Conservation (phyloP, 2,329 filamentous ascomycete genomes). For the Ophiostoma himal-ulmi region DNA sequence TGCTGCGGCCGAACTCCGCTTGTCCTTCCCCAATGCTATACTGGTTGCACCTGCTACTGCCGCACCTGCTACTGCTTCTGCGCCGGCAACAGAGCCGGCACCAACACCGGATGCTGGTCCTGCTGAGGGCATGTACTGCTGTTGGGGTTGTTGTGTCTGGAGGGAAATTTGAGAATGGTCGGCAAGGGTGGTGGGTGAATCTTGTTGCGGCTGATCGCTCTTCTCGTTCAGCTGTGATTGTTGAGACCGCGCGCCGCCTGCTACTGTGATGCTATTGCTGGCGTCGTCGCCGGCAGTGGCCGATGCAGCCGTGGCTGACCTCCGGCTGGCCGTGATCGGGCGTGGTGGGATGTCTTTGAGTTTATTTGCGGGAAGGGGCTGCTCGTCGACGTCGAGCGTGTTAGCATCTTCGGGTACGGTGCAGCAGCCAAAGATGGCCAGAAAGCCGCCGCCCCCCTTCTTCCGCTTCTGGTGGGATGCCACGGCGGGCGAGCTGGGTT, state of each 20-base stretch:
- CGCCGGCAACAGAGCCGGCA: background rate
- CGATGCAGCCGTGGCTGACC: slow-evolving; percentile 41
- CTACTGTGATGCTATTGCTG: slow-evolving; percentile 42
- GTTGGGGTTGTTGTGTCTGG: slow-evolving; percentile 22
- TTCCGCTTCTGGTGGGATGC: slow-evolving; percentile 45
- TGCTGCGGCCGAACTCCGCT: slow-evolving; percentile 41
- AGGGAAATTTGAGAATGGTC: slow-evolving; percentile 21
- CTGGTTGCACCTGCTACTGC: slow-evolving; percentile 25
- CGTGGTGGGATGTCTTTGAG: slow-evolving; percentile 51
- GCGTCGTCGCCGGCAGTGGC: slow-evolving; percentile 25
- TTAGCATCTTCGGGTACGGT: slow-evolving; percentile 56
- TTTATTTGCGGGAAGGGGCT: slow-evolving; percentile 50
- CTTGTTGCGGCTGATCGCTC: slow-evolving; percentile 34
- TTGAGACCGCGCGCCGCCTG: slow-evolving; percentile 31
- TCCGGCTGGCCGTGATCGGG: slow-evolving; percentile 50
- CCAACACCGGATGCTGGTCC: background rate
- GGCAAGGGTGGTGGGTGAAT: background rate
- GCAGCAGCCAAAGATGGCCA: slow-evolving; percentile 62
- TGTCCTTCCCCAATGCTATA: slow-evolving; percentile 37
- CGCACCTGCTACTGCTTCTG: background rate
- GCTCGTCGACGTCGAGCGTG: slow-evolving; percentile 46
- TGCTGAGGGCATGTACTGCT: slow-evolving; percentile 26
- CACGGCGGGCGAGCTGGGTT: slow-evolving; percentile 47
- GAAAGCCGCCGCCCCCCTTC: slow-evolving; percentile 45
- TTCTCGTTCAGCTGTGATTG: slow-evolving; percentile 46